Percentiles rank a stretch among this genome's conserved stretches.
Evolutionary conservation across 805 yeast species (phyloP).

Genomic region (Ogataea nakhonphanomensis): DNA sequence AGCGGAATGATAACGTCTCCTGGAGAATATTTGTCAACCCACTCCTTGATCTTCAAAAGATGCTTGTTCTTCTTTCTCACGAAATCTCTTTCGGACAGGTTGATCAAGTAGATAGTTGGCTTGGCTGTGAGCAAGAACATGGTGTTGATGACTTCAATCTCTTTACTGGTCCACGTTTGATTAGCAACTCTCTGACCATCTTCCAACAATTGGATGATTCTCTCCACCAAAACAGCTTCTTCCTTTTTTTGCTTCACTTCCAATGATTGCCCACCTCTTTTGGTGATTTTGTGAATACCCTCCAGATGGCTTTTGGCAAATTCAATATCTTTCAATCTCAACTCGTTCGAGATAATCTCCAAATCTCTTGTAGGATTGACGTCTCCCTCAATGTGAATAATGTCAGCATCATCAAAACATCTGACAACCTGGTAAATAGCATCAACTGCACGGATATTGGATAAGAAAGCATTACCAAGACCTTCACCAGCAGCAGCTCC

Average conservation of each 20-base stretch:
- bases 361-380: conserved; percentile 94
- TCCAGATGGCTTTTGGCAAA: conserved; percentile 65
- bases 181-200: conserved; percentile 60
- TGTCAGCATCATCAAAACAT: conserved; percentile 96
- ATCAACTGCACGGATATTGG: conserved; percentile 96
- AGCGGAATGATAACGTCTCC: conserved; percentile 86
- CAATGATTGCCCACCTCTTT: conserved; percentile 62
- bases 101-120: conserved; percentile 77
- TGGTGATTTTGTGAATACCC: conserved; percentile 52
- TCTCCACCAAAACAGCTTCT: conserved; percentile 55
- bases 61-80: conserved; percentile 50
- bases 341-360: conserved; percentile 85
- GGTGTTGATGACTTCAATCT: conserved; percentile 63
- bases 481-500: conserved; percentile 98
- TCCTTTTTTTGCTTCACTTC: conserved; percentile 63
- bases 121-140: conserved; percentile 81
- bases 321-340: conserved; percentile 95
- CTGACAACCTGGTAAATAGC: conserved; percentile 97
- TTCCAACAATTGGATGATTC: conserved; percentile 60
- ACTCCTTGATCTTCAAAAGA: conserved; percentile 47
- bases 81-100: conserved; percentile 70
- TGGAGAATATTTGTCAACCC: conserved; percentile 69
- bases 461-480: conserved; percentile 94
- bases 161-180: conserved; percentile 58
- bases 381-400: conserved; percentile 94